Evolutionary conservation across 2,329 filamentous ascomycete species (phyloP).

Genomic region (Fusarium sterilihyphosum): DNA sequence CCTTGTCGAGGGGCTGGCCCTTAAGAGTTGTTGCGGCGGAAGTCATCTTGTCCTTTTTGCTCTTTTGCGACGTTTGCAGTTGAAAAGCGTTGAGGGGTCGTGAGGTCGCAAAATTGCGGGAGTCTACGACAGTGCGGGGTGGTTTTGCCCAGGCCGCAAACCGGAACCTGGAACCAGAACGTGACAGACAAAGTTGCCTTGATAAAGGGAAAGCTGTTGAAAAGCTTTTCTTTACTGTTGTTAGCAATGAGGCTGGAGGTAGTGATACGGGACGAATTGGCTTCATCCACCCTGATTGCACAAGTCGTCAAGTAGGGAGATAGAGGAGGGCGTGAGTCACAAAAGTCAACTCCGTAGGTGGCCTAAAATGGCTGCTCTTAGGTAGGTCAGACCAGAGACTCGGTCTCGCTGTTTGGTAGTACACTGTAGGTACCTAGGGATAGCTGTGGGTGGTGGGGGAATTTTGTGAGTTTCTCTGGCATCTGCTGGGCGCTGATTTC

Average conservation of each 20-base stretch:
- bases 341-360: constrained; percentile 29
- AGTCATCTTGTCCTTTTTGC: constrained; percentile 53
- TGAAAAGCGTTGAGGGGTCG: constrained; percentile 46
- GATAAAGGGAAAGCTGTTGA: constrained; percentile 26
- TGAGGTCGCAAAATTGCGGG: constrained; percentile 45
- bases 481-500: constrained; percentile 40
- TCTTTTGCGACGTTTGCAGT: constrained; percentile 41
- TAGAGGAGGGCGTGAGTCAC: constrained; percentile 44
- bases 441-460: constrained; percentile 39
- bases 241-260: constrained; percentile 24
- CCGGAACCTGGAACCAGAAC: constrained; percentile 27
- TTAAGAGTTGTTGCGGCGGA: constrained; percentile 78
- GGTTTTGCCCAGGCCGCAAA: constrained; percentile 40
- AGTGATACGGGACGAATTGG: constrained; percentile 40
- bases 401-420: constrained; percentile 18
- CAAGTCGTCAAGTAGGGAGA: constrained; percentile 23
- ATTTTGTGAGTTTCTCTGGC: constrained; percentile 29
- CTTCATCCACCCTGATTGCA: constrained; percentile 43
- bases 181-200: constrained; percentile 30
- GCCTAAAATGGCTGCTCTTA: constrained; percentile 5
- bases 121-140: constrained; percentile 32
- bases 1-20: constrained; percentile 88
- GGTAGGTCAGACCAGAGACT: constrained; percentile 12
- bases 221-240: constrained; percentile 4
- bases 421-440: constrained; percentile 6